These are phyloP conservation scores for Chaetomium fimeti DNA, from an alignment of 495 filamentous ascomycete genomes.

Conservation along the genomic window DNA sequence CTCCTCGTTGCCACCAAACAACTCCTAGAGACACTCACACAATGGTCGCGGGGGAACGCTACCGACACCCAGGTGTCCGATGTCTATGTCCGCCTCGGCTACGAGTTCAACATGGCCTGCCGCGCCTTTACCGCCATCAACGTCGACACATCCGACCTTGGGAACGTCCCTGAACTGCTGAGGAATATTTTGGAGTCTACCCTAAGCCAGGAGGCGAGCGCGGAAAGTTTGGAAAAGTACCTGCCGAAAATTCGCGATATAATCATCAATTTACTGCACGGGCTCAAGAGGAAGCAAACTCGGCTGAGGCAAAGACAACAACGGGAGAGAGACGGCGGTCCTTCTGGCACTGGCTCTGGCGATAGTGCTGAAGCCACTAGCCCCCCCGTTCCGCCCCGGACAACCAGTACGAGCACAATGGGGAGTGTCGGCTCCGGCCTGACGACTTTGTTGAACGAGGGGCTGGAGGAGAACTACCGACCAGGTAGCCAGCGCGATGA, in stretches of 20 bases:
- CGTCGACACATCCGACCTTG: slow-evolving; percentile 88
- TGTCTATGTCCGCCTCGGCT: slow-evolving; percentile 94
- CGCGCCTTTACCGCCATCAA: slow-evolving; percentile 94
- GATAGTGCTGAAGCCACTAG: slow-evolving; percentile 16
- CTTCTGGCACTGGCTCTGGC: slow-evolving; percentile 32
- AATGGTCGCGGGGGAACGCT: slow-evolving; percentile 90
- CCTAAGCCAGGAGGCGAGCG: slow-evolving; percentile 91
- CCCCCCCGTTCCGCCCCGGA: slow-evolving; percentile 45
- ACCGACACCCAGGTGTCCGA: slow-evolving; percentile 94
- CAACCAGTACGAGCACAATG: slow-evolving; percentile 66
- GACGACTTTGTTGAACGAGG: slow-evolving; percentile 65
- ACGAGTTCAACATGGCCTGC: slow-evolving; percentile 98
- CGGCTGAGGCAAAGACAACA: slow-evolving; percentile 78
- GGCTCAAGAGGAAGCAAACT: slow-evolving; percentile 93
- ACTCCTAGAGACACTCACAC: slow-evolving; percentile 91
- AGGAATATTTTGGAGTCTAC: slow-evolving; percentile 92
- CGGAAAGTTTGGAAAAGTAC: slow-evolving; percentile 86
- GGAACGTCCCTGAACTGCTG: slow-evolving; percentile 88
- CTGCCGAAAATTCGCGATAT: slow-evolving; percentile 93
- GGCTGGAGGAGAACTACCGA: slow-evolving; percentile 47
- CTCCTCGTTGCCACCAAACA: slow-evolving; percentile 97
- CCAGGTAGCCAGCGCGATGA: slow-evolving; percentile 34
- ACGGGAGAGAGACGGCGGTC: slow-evolving; percentile 60
- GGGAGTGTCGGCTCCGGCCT: slow-evolving; percentile 59
- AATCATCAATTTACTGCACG: slow-evolving; percentile 94